phyloP scores from a whole-genome alignment of 257 asterid species.

The Fraxinus excelsior region DNA sequence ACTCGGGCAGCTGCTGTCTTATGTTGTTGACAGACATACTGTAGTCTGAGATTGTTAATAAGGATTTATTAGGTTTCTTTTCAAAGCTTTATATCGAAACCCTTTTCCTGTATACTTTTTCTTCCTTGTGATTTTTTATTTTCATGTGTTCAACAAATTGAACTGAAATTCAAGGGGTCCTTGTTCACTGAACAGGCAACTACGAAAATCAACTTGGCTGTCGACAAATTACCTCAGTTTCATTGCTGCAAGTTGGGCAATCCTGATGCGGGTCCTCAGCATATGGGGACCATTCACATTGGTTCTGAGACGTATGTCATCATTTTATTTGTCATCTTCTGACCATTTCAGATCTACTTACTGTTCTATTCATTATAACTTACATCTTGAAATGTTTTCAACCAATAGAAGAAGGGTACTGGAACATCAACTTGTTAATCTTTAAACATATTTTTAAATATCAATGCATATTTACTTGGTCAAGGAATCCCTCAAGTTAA shows the following conservation, averaged over 20 bases:
- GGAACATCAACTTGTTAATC: not conserved
- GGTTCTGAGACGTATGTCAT: constrained; percentile 78
- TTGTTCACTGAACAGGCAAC: constrained; percentile 70
- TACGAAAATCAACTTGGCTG: constrained; percentile 92
- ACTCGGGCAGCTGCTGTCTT: not conserved
- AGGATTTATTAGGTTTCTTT: not conserved
- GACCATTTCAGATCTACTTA: constrained; percentile 19
- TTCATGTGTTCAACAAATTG: constrained; percentile 6
- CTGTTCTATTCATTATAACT: not conserved
- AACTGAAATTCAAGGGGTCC: constrained; percentile 22
- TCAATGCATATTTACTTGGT: not conserved
- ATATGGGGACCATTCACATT: constrained; percentile 91
- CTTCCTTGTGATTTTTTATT: not conserved
- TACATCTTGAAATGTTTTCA: constrained; percentile 5
- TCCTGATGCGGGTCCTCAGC: constrained; percentile 85
- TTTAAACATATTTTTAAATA: not conserved
- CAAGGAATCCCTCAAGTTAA: not conserved
- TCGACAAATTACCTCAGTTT: constrained; percentile 74
- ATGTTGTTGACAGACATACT: not conserved
- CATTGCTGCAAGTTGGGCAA: constrained; percentile 63
- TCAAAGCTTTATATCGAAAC: not conserved
- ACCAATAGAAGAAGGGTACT: not conserved
- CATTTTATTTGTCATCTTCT: constrained; percentile 10
- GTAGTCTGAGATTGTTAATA: not conserved
- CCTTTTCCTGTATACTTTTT: constrained; percentile 8